Evolutionary conservation across 2,329 filamentous ascomycete species (phyloP).

Genomic region (Trematosphaeria pertusa): DNA sequence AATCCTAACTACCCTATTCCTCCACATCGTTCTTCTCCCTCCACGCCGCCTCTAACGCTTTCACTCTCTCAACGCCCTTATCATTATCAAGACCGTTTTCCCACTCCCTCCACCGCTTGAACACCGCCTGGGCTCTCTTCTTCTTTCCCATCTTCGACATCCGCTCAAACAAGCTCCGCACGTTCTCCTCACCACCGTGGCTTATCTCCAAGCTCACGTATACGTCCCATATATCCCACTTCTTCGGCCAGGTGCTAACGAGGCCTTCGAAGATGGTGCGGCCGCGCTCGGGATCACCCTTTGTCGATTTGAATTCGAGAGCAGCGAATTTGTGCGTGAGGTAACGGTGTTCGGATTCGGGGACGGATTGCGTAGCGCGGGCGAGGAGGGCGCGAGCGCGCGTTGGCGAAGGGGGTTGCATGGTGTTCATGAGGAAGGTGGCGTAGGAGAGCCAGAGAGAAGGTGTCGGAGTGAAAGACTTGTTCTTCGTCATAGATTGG

Average conservation of each 20-base stretch:
- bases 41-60: conserved; percentile 74
- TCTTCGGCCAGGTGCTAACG: conserved; percentile 83
- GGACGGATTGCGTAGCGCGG: conserved; percentile 84
- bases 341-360: conserved; percentile 70
- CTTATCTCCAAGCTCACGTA: conserved; percentile 83
- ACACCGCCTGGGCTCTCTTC: conserved; percentile 83
- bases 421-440: conserved; percentile 82
- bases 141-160: conserved; percentile 72
- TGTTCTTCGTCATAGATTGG: conserved; percentile 86
- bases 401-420: conserved; percentile 73
- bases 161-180: conserved; percentile 83
- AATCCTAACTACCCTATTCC: neutral
- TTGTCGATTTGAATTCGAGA: conserved; percentile 84
- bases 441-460: conserved; percentile 95
- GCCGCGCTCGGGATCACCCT: conserved; percentile 87
- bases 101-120: conserved; percentile 90
- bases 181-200: conserved; percentile 60
- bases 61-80: conserved; percentile 74
- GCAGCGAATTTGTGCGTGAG: conserved; percentile 88
- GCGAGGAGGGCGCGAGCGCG: conserved; percentile 79
- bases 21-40: conserved; percentile 55
- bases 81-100: conserved; percentile 74
- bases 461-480: conserved; percentile 74
- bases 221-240: conserved; percentile 91
- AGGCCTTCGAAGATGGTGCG: conserved; percentile 94